Percentiles rank a stretch among this genome's conserved stretches.
These are phyloP conservation scores for Paramecium octaurelia DNA, from an alignment of 73 alveolate genomes.

Conservation along the genomic window DNA sequence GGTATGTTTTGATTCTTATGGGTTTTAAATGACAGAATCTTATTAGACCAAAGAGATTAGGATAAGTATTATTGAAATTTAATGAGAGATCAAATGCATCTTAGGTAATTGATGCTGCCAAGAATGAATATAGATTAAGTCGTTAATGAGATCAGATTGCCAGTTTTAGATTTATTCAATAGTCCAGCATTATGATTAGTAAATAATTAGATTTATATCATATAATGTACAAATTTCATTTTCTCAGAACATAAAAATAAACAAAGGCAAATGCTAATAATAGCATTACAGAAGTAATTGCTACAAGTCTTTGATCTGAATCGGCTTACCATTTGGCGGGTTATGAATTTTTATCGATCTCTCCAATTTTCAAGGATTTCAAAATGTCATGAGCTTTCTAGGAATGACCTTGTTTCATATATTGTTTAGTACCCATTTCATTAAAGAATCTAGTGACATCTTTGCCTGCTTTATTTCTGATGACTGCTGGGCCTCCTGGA, in stretches of 20 bases:
- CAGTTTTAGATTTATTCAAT: not conserved
- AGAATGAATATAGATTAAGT: not conserved
- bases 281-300: not conserved
- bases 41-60: not conserved
- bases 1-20: not conserved
- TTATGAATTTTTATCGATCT: not conserved
- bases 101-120: not conserved
- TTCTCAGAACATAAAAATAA: not conserved
- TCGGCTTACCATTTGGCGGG: not conserved
- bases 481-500: constrained; percentile 63
- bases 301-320: not conserved
- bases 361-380: constrained; percentile 28
- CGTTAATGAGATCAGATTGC: not conserved
- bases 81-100: not conserved
- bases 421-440: constrained; percentile 26
- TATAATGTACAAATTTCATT: not conserved
- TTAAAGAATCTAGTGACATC: constrained; percentile 52
- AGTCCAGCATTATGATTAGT: not conserved
- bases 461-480: constrained; percentile 56
- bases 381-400: not conserved
- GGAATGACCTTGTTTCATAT: not conserved
- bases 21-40: not conserved
- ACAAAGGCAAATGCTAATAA: not conserved
- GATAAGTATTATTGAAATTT: not conserved
- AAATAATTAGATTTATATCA: not conserved